phyloP scores from a whole-genome alignment of 2,329 filamentous ascomycete genomes.

The Emmonsia crescens region DNA sequence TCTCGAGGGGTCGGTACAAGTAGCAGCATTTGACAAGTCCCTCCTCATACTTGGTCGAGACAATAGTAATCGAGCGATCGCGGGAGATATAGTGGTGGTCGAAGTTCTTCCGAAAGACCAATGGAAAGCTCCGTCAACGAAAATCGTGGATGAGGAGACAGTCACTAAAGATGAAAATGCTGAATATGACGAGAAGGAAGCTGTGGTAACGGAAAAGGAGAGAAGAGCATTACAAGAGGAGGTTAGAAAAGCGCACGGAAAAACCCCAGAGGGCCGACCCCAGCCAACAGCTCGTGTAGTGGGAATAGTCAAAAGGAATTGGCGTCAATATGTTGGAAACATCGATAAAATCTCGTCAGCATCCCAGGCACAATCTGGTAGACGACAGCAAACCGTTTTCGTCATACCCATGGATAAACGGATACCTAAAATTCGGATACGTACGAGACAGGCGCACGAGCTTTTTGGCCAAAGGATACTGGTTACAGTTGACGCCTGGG shows the following conservation, averaged over 20 bases:
- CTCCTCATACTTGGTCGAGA: slow-evolving; percentile 83
- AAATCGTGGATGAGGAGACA: slow-evolving; percentile 88
- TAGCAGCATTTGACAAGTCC: slow-evolving; percentile 79
- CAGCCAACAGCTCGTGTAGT: slow-evolving; percentile 90
- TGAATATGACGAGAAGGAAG: slow-evolving; percentile 62
- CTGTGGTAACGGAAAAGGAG: slow-evolving; percentile 81
- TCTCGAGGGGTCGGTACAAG: slow-evolving; percentile 82
- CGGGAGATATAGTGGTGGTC: slow-evolving; percentile 85
- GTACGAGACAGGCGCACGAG: slow-evolving; percentile 80
- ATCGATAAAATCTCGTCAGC: slow-evolving; percentile 79
- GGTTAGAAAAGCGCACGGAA: slow-evolving; percentile 72
- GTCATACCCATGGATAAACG: slow-evolving; percentile 96
- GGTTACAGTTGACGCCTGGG: slow-evolving; percentile 91
- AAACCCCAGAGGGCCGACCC: slow-evolving; percentile 61
- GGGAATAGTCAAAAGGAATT: slow-evolving; percentile 87
- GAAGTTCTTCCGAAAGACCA: slow-evolving; percentile 88
- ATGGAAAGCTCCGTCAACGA: slow-evolving; percentile 92
- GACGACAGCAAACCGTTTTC: slow-evolving; percentile 86
- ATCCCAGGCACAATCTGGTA: slow-evolving; percentile 60
- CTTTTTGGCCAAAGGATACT: slow-evolving; percentile 83
- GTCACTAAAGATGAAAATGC: slow-evolving; percentile 90
- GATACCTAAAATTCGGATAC: slow-evolving; percentile 88
- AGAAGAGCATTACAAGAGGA: slow-evolving; percentile 80
- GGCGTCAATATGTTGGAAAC: slow-evolving; percentile 95
- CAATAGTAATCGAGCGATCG: slow-evolving; percentile 88